Conservation (phyloP, 305 asterid genomes). For the Fraxinus paxiana region DNA sequence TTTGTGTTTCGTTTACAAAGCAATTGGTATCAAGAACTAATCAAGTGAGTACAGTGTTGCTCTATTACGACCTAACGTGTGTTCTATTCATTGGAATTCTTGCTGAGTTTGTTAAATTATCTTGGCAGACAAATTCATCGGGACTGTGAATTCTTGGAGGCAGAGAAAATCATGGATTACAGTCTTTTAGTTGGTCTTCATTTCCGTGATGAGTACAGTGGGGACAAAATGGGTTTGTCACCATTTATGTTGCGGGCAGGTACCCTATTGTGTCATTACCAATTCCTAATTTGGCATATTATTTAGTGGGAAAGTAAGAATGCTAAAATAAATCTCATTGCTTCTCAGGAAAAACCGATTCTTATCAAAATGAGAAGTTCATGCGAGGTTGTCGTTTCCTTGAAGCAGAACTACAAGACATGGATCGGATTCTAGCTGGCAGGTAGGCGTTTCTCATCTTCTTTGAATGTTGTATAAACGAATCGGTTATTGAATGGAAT, state of each 20-base stretch:
- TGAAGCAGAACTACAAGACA: conserved; percentile 95
- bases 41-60: conserved; percentile 53
- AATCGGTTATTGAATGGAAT: neutral
- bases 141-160: conserved; percentile 87
- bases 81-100: neutral
- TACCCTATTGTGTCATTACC: conserved; percentile 23
- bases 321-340: conserved; percentile 22
- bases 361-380: conserved; percentile 75
- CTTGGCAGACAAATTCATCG: conserved; percentile 73
- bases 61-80: neutral
- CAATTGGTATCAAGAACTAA: conserved; percentile 77
- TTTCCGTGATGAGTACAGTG: conserved; percentile 78
- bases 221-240: conserved; percentile 90
- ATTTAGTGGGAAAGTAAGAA: conserved; percentile 10
- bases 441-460: conserved; percentile 38
- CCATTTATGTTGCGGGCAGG: conserved; percentile 81
- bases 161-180: conserved; percentile 90
- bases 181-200: conserved; percentile 95
- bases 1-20: conserved; percentile 71
- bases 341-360: conserved; percentile 66
- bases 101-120: conserved; percentile 19
- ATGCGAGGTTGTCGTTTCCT: conserved; percentile 96
- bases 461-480: neutral
- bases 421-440: conserved; percentile 82
- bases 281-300: neutral